These are phyloP conservation scores for Beauveria varroae DNA, from an alignment of 2,329 filamentous ascomycete species.

Conservation along the genomic window DNA sequence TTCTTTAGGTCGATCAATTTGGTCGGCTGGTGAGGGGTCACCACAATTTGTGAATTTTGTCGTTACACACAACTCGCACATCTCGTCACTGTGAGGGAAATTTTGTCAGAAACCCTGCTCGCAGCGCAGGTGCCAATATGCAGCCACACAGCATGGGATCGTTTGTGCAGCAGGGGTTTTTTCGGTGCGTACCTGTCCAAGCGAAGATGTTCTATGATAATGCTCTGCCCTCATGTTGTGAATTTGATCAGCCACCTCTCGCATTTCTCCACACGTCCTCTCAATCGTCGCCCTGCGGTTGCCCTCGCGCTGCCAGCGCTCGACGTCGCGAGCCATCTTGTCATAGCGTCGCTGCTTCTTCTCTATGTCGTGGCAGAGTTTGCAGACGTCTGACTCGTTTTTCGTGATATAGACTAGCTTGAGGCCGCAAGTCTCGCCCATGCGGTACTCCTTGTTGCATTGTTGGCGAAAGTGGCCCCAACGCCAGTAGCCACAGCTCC, in stretches of 20 bases:
- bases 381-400: constrained; percentile 59
- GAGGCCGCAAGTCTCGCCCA: constrained; percentile 91
- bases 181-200: constrained; percentile 24
- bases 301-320: constrained; percentile 70
- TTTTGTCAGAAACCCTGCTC: constrained; percentile 3
- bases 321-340: constrained; percentile 68
- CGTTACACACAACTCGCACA: neutral
- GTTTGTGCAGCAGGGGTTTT: neutral
- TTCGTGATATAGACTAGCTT: constrained; percentile 76
- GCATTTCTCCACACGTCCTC: constrained; percentile 62
- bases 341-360: constrained; percentile 70
- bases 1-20: constrained; percentile 5
- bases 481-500: constrained; percentile 83
- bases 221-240: constrained; percentile 36
- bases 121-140: neutral
- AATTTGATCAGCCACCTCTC: constrained; percentile 55
- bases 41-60: constrained; percentile 7
- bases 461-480: constrained; percentile 91
- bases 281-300: constrained; percentile 67
- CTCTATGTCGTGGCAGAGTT: constrained; percentile 80
- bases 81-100: neutral
- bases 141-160: neutral
- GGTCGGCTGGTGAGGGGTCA: constrained; percentile 8
- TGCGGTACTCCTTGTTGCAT: constrained; percentile 91
- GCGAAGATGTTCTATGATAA: constrained; percentile 24